A percentile compares a stretch with the other conserved stretches of the same genome.
phyloP scores from a whole-genome alignment of 2,329 filamentous ascomycete species.

The Fusarium sublunatum region DNA sequence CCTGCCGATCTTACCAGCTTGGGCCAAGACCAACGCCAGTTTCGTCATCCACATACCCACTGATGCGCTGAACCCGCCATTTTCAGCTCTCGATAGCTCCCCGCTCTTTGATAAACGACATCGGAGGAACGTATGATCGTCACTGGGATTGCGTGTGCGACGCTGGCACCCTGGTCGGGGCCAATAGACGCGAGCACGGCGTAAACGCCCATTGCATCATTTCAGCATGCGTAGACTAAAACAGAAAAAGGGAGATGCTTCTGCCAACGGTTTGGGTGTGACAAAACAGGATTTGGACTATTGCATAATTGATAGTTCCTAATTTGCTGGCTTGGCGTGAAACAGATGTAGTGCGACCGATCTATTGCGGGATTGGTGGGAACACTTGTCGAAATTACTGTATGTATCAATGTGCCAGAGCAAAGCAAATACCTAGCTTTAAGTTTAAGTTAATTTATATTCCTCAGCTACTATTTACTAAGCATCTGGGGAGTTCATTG shows the following conservation, averaged over 20 bases:
- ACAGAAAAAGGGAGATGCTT: neutral
- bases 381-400: too few species aligned
- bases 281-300: conserved; percentile 23
- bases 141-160: conserved; percentile 12
- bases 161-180: conserved; percentile 13
- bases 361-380: too few species aligned
- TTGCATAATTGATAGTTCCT: neutral
- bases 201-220: conserved; percentile 27
- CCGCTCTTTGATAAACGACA: neutral
- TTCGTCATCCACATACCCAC: conserved; percentile 28
- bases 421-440: too few species aligned
- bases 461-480: too few species aligned
- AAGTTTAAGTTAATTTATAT: too few species aligned
- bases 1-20: conserved; percentile 25
- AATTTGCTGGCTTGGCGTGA: too few species aligned
- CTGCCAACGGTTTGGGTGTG: neutral
- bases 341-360: too few species aligned
- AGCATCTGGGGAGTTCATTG: too few species aligned
- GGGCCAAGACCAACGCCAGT: conserved; percentile 23
- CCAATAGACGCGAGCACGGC: neutral
- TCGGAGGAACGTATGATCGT: conserved; percentile 9
- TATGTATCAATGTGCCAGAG: too few species aligned
- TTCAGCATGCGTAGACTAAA: neutral
- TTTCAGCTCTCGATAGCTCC: neutral
- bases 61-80: neutral